These are phyloP conservation scores for Trichopus zeylanicus DNA, from an alignment of 116 monocot species.

Conservation along the genomic window DNA sequence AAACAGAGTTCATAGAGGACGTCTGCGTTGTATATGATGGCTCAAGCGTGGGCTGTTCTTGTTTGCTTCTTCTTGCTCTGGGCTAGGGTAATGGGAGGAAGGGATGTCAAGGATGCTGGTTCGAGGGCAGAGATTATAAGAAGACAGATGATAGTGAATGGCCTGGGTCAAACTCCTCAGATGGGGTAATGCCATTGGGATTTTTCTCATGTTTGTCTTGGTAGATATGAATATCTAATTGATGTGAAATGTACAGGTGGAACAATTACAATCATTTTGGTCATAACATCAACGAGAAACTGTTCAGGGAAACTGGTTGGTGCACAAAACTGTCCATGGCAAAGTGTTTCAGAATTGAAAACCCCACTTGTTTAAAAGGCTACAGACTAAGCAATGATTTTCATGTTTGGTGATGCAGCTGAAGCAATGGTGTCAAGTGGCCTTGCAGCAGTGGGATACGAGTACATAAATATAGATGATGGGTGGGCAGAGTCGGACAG, in stretches of 20 bases:
- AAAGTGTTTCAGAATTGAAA: neutral
- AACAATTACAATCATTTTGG: constrained; percentile 71
- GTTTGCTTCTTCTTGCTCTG: neutral
- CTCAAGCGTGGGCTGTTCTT: too few species aligned
- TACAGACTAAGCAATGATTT: neutral
- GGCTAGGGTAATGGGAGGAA: neutral
- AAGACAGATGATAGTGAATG: constrained; percentile 34
- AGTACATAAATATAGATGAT: constrained; percentile 48
- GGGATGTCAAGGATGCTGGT: neutral
- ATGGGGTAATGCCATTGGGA: constrained; percentile 30
- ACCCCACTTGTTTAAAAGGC: neutral
- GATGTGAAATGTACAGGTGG: constrained; percentile 32
- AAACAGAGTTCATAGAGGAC: too few species aligned
- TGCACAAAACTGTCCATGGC: neutral
- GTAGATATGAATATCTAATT: neutral
- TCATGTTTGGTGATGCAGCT: constrained; percentile 30
- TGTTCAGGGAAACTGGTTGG: constrained; percentile 35
- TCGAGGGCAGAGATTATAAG: constrained; percentile 5
- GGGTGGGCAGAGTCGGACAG: constrained; percentile 62
- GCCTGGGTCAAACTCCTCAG: constrained; percentile 38
- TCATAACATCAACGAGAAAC: constrained; percentile 33
- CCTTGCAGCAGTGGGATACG: constrained; percentile 55
- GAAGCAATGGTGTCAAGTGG: constrained; percentile 68
- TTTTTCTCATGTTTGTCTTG: neutral
- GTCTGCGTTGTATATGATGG: too few species aligned